Base-by-base conservation (phyloP, 768 basidiomycete genomes). In the Rubroboletus pulcherrimus region DNA sequence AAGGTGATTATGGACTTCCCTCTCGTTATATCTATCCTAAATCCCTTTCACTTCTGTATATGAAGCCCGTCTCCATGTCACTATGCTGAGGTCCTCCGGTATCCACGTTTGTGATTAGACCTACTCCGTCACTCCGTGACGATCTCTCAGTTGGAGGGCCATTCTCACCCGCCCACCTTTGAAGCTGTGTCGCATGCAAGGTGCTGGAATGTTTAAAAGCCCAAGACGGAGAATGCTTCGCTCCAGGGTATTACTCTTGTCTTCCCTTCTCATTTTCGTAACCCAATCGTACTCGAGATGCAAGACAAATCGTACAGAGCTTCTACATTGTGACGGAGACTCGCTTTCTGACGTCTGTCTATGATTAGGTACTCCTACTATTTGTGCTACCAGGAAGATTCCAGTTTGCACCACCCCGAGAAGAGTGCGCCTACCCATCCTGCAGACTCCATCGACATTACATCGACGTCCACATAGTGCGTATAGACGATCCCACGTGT, bases 111-210 rank as follows among this genome's bases (percentile, higher is more conserved):
- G 43, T 31, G 33, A 51, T 46, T 42, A 19, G 39, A 14, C 11
- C 21, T 30, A 14, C 33, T 52, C n/a, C n/a, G 12, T 41, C 49
- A 21, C 34, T 5, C 6, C 10, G 31, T 57, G 43, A 46, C 49
- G 31, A 55, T 54, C 53, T 40, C 45, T 15, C 29, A 47, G 30
- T 14, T 15, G 41, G 38, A 48, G 51, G 6, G 5, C n/a, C 26
- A 11, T 47, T 10, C 3, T 9, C 24, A 19, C 26, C 8, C 34
- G 4, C 21, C 33, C 5, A 14, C 30, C 0, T 12, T 21, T 7
- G 34, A 49, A 37, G 66, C 65, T 68, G 63, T 66, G 58, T 29
- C 17, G 2, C 40, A 2, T 33, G 2, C 38, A 31, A 41, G 26
- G 33, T 45, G 1, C 29, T 48, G 39, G 26, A 38, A 12, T 37